Conservation (phyloP, 169 alveolate species). For the Eimeria mitis region DNA sequence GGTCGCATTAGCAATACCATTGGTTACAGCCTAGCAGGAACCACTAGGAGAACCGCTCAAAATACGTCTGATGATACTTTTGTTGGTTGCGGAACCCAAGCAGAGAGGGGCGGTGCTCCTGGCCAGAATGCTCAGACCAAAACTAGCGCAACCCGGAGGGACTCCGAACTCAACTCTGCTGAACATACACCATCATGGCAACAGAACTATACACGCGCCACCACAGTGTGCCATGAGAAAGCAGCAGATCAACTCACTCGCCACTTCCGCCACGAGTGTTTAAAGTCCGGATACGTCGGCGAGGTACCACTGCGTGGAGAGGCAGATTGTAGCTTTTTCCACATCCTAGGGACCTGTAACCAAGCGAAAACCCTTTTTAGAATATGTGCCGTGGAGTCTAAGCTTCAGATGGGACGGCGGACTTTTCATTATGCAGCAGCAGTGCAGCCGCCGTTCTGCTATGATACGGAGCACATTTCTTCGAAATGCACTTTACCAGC, state of each 20-base stretch:
- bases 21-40: not conserved
- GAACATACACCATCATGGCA: not conserved
- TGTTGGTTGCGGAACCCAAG: not conserved
- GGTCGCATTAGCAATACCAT: not conserved
- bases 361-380: not conserved
- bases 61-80: not conserved
- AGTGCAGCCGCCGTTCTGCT: not conserved
- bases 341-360: not conserved
- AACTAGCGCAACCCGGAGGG: not conserved
- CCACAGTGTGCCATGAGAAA: not conserved
- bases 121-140: not conserved
- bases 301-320: not conserved
- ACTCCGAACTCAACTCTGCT: not conserved
- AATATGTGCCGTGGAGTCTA: not conserved
- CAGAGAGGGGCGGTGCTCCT: not conserved
- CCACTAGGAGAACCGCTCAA: not conserved
- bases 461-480: not conserved
- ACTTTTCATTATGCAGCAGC: not conserved
- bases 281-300: not conserved
- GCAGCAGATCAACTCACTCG: not conserved
- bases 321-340: not conserved
- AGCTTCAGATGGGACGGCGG: not conserved
- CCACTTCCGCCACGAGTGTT: not conserved
- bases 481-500: not conserved
- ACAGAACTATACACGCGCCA: not conserved